Base-by-base conservation (phyloP, 148 eudicot species). In the Polygonum aviculare region DNA sequence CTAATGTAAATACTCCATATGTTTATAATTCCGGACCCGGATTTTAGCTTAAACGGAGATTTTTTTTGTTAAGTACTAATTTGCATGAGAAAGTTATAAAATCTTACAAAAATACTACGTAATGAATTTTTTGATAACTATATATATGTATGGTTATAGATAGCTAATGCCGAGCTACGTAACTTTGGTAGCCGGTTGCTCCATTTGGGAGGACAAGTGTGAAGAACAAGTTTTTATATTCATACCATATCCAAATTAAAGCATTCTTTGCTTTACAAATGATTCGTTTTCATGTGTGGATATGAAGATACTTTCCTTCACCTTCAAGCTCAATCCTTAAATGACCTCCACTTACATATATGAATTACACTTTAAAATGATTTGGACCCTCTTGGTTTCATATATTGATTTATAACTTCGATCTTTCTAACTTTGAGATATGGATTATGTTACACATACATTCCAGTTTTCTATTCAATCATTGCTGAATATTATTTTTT, bases 241-340 rank as follows among this genome's bases (percentile, higher is more conserved):
- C 31, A 19, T n/a, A 62, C 1, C 31, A 26, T 62, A 60, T 60
- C 69, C 6, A 62, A 62, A 12, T 31, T 62, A 62, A 62, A 33
- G 39, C 38, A 33, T 62, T 62, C 16, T 62, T 62, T 62, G 69
- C 69, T 62, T 62, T 62, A 62, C 18, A 62, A 62, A 62, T 33
- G 69, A 62, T 62, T 62, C 69, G 69, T 26, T 62, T 22, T 26
- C 31, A 4, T 31, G 69, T 31, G 69, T 62, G 69, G 31, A 62
- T 31, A 62, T 62, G 69, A 62, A 62, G 69, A 62, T 62, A 18
- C 69, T 62, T 31, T 62, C 35, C 69, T 62, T 62, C 69, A 31
- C 15, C 38, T 62, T 62, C 18, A 62, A 62, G 69, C 69, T 22
- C 63, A 18, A 62, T 33, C 11, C 33, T 12, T 6, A 10, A 31